A percentile compares a stretch with the other conserved stretches of the same genome.
Conservation (phyloP, 768 basidiomycete genomes). For the Agaricus sinodeliciosus region DNA sequence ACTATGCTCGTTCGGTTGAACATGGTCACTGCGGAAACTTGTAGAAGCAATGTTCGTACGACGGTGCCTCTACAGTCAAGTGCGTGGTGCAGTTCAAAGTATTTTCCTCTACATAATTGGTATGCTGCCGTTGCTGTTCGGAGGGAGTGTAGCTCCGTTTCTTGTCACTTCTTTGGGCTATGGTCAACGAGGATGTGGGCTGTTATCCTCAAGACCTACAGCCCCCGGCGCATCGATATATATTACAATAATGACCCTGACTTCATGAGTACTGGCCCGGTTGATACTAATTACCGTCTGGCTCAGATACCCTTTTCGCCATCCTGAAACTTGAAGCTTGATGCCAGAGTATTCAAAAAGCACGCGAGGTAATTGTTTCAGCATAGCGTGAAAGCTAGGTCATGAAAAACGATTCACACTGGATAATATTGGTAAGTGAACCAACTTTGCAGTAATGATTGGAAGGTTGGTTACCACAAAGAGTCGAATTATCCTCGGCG, state of each 20-base stretch:
- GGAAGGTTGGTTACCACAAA: not conserved
- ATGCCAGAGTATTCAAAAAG: not conserved
- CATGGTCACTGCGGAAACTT: not conserved
- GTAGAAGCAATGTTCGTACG: not conserved
- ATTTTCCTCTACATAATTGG: not conserved
- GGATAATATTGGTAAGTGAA: too few species aligned
- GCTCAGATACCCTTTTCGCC: not conserved
- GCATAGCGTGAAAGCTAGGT: conserved; percentile 6
- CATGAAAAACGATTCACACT: too few species aligned
- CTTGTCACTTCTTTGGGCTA: not conserved
- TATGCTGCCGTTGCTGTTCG: not conserved
- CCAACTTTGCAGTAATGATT: not conserved
- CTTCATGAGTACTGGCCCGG: not conserved
- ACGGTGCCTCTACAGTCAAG: not conserved
- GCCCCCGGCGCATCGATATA: not conserved
- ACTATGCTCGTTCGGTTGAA: not conserved
- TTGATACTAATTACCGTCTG: not conserved
- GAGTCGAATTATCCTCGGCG: not conserved
- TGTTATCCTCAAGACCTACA: conserved; percentile 6
- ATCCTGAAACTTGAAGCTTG: conserved; percentile 9
- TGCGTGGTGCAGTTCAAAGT: not conserved
- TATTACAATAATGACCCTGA: conserved; percentile 1
- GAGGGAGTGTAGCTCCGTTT: not conserved
- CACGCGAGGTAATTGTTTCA: conserved; percentile 5
- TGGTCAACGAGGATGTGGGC: not conserved